Base-by-base conservation (phyloP, 192 early-diverging fungal genomes). In the Gigaspora rosea region DNA sequence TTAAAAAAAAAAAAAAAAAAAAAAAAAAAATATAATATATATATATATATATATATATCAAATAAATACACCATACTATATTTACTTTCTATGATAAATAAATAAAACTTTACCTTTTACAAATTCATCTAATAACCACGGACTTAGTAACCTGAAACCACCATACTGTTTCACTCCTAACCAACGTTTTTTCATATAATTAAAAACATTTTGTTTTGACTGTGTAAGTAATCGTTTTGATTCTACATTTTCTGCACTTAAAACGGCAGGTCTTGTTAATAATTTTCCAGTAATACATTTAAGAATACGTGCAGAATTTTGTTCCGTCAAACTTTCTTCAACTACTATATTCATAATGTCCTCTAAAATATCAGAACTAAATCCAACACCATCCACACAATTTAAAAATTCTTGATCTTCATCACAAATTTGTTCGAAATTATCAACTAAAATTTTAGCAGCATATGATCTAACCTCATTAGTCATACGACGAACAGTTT, bases 331-430 rank as follows among this genome's bases (percentile, higher is more conserved):
- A 22, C 75, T 64, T 52, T 76, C 64, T 15, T 76, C 64, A 12
- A 76, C 64, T 52, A 76, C 35, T 27, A 41, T 18, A 51, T 41
- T 56, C 75, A 66, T 76, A 67, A 76, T 76, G 52, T 76, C 75
- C 64, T 76, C 75, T 67, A 76, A 68, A 36, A 76, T 65, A 41
- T 67, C 75, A 9, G 49, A 67, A 52, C 63, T 67, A 67, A 67
- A 76, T 8, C 75, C 75, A 54, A 76, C 52, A 18, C 75, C 75
- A 57, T 76, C 75, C 9, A 76, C 75, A 47, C 75, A 76, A 76
- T 76, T 33, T 16, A 76, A 46, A 76, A 76, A 76, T 67, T 76
- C 75, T 54, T 65, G 20, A 47, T 67, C 75, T 1, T 76, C 50
- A 22, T 48, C 48, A 67, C 75, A 76, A 10, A 76, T 12, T 51